Evolutionary conservation across 208 protist species (phyloP).

Genomic region (Wallacemonas sp.): DNA sequence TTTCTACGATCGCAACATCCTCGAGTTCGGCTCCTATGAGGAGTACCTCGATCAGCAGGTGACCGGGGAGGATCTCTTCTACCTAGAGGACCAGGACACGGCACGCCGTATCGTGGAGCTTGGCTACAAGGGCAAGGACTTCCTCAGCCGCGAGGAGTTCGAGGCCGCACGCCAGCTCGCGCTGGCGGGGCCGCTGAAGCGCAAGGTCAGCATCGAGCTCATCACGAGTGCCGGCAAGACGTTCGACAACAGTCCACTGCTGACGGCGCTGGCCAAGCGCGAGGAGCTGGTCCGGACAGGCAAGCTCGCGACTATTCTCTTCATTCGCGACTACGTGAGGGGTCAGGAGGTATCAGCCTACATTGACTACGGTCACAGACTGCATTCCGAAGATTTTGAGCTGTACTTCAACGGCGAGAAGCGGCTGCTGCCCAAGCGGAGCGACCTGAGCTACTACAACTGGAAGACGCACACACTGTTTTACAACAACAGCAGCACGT

Average conservation of each 20-base stretch:
- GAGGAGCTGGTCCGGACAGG: slow-evolving; percentile 97
- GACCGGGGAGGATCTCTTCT: slow-evolving; percentile 88
- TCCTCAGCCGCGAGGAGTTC: slow-evolving; percentile 90
- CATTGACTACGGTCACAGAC: slow-evolving; percentile 97
- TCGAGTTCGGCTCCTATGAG: slow-evolving; percentile 89
- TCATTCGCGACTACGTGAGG: slow-evolving; percentile 95
- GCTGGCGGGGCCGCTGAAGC: slow-evolving; percentile 76
- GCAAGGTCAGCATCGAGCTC: slow-evolving; percentile 80
- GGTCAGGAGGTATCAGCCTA: slow-evolving; percentile 98
- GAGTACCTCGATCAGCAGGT: slow-evolving; percentile 93
- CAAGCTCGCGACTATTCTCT: slow-evolving; percentile 96
- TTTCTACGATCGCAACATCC: slow-evolving; percentile 75
- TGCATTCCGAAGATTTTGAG: slow-evolving; percentile 95
- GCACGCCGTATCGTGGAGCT: slow-evolving; percentile 97
- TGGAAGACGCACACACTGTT: slow-evolving; percentile 97
- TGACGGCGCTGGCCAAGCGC: slow-evolving; percentile 92
- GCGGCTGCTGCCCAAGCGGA: slow-evolving; percentile 93
- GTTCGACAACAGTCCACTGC: slow-evolving; percentile 85
- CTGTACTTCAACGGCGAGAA: slow-evolving; percentile 91
- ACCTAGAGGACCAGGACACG: slow-evolving; percentile 93
- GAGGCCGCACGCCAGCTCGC: slow-evolving; percentile 79
- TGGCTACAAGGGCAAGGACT: slow-evolving; percentile 94
- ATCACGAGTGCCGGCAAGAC: slow-evolving; percentile 88
- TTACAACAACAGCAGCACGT: slow-evolving; percentile 94
- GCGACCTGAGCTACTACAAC: slow-evolving; percentile 98